Evolutionary conservation across 1,139 yeast species (phyloP), one percentile per base, ranked within the genome.

Genomic region (Eremothecium sinecaudum): DNA sequence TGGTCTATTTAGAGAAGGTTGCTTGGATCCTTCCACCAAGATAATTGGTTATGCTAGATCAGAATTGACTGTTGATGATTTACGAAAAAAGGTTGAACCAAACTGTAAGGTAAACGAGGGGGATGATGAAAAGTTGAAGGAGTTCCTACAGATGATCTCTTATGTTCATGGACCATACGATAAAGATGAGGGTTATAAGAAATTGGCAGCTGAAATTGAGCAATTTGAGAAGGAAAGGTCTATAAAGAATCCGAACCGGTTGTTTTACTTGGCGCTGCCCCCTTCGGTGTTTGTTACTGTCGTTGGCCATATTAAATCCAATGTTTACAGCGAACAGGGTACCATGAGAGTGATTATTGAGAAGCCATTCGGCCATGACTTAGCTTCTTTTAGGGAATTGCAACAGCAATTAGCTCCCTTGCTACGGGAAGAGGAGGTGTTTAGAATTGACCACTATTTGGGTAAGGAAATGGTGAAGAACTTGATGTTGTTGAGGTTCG

Each of bases 381-480:
- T 87, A 50, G 73, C 70, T 42, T 69, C 84, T 36, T 75, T 94
- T 8, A 71, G 86, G 49, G 77, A 74, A 51, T 67, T 90, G 56
- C 96, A 86, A 64, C 59, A 64, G 41, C 70, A 73, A 44, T 69
- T 90, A 51, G 74, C 90, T 15, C 96, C 97, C 9, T 64, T 87
- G 37, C 90, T 90, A 74, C 63, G 73, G 21, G 98, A 92, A 63
- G 87, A 80, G 8, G 98, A 92, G 64, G 67, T 87, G 35, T 92
- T 73, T 67, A 77, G 98, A 67, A 92, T 90, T 51, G 99, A 90
- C 62, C 98, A 90, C 62, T 90, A 92, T 59, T 69, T 92, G 50
- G 98, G 98, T 47, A 90, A 90, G 66, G 98, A 90, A 64, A 78
- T 90, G 90, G 97, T 92, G 40, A 90, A 90, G 67, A 90, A 87